These are phyloP conservation scores for Fermentozyma sake DNA, from an alignment of 1,139 yeast genomes.

Conservation along the genomic window DNA sequence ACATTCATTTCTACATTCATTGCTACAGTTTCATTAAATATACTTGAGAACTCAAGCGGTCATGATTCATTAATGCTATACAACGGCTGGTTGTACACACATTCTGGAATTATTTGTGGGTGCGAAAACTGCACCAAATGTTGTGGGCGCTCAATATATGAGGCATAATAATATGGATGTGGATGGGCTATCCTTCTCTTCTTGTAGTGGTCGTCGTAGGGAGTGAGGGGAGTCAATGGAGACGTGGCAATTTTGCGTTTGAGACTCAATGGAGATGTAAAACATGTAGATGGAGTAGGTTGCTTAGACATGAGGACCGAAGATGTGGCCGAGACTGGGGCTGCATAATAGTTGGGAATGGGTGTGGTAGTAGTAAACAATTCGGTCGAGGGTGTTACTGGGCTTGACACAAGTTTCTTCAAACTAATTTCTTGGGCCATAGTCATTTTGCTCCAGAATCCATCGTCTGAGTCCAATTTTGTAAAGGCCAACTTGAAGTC, in stretches of 20 bases:
- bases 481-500: constrained; percentile 27
- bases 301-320: neutral
- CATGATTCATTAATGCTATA: too few relatives aligned
- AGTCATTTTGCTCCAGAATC: constrained; percentile 20
- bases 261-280: constrained; percentile 1
- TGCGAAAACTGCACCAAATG: too few relatives aligned
- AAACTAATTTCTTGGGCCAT: neutral
- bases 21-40: too few relatives aligned
- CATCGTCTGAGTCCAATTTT: constrained; percentile 15
- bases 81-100: too few relatives aligned
- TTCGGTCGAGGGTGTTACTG: neutral
- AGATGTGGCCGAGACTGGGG: constrained; percentile 1
- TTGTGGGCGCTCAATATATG: too few relatives aligned
- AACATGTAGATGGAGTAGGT: neutral
- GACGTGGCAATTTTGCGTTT: constrained; percentile 1
- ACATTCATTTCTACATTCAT: too few relatives aligned
- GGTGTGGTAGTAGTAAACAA: constrained; percentile 1
- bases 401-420: neutral
- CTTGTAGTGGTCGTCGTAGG: constrained; percentile 8
- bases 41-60: too few relatives aligned
- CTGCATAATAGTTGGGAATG: neutral
- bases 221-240: constrained; percentile 14
- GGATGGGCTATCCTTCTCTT: constrained; percentile 9
- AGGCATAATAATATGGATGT: too few relatives aligned
- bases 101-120: too few relatives aligned